Evolutionary conservation across 2,329 filamentous ascomycete species (phyloP), one percentile per base, ranked within the genome.

Genomic region (Cadophora malorum): DNA sequence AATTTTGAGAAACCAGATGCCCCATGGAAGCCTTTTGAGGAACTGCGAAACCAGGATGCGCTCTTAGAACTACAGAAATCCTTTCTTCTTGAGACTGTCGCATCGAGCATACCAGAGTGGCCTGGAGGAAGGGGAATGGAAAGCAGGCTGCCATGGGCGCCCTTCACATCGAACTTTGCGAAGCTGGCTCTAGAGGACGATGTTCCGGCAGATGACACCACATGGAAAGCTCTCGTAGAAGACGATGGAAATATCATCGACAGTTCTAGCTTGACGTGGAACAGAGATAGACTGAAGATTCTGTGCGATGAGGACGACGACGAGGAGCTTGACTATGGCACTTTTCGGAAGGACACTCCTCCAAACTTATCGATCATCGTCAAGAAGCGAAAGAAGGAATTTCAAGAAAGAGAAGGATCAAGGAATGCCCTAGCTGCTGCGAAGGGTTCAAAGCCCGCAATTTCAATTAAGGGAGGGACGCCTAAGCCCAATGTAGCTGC

Each of bases 131-230:
- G 4, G 77, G 78, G 5, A 78, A 77, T 58, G 69, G 82, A 4
- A 79, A 84, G 41, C 74, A 75, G 77, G 3, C 71, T 87, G 12
- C 76, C 72, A 4, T 87, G 84, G 84, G 76, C 68, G 31, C 82
- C 84, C 3, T 85, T 87, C 64, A 77, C 72, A 12, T 31, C 65
- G 23, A 56, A 67, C 38, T 23, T 80, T 2, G 74, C 75, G 3
- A 78, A 80, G n/a, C 71, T 81, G 0, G 79, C 74, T 3, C 78
- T 78, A 7, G 71, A 79, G 0, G 78, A 82, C 16, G 80, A 81
- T 61, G 71, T 83, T 4, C 78, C 80, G 47, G 79, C 80, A 21
- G 79, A 83, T 67, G 78, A 79, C 4, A 76, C 78, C 0, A 65
- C 81, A 5, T 74, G 71, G 31, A 73, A 79, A 38, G 75, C 80